A percentile compares a stretch with the other conserved stretches of the same genome.
phyloP scores from a whole-genome alignment of 1,139 yeast genomes.

The Suhomyces maxii region DNA sequence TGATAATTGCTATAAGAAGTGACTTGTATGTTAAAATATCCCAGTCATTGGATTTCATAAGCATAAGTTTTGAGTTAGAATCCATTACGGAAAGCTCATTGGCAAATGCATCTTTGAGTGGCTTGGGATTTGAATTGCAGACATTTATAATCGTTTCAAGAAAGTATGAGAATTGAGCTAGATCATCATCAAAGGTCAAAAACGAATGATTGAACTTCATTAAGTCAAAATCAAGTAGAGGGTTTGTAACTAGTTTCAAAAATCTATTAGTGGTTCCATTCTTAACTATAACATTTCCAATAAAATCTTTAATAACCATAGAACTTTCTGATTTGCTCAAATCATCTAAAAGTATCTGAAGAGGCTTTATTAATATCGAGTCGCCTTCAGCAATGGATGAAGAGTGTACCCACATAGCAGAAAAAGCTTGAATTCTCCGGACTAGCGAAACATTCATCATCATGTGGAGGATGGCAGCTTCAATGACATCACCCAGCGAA shows the following conservation, averaged over 20 bases:
- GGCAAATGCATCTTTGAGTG: slow-evolving; percentile 47
- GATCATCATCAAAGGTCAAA: slow-evolving; percentile 47
- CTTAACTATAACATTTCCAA: slow-evolving; percentile 47
- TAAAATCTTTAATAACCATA: slow-evolving; percentile 56
- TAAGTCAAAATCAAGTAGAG: slow-evolving; percentile 45
- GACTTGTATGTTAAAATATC: slow-evolving; percentile 65
- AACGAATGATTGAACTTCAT: slow-evolving; percentile 19
- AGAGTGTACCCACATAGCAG: slow-evolving; percentile 63
- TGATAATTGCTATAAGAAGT: slow-evolving; percentile 47
- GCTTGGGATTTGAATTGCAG: slow-evolving; percentile 43
- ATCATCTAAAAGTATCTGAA: slow-evolving; percentile 70
- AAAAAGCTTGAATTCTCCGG: slow-evolving; percentile 49
- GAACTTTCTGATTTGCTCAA: slow-evolving; percentile 44
- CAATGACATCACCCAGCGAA: slow-evolving; percentile 47
- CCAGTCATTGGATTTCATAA: slow-evolving; percentile 45
- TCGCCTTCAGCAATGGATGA: slow-evolving; percentile 41
- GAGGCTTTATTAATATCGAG: slow-evolving; percentile 57
- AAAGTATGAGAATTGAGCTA: slow-evolving; percentile 59
- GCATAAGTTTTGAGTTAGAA: slow-evolving; percentile 37
- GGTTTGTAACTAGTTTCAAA: slow-evolving; percentile 55
- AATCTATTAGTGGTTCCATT: slow-evolving; percentile 61
- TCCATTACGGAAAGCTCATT: slow-evolving; percentile 59
- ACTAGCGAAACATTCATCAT: slow-evolving; percentile 39
- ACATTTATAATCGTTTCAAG: slow-evolving; percentile 53
- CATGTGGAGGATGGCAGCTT: slow-evolving; percentile 57